phyloP scores from a whole-genome alignment of 75 land plant genomes.

The Picea sitchensis region DNA sequence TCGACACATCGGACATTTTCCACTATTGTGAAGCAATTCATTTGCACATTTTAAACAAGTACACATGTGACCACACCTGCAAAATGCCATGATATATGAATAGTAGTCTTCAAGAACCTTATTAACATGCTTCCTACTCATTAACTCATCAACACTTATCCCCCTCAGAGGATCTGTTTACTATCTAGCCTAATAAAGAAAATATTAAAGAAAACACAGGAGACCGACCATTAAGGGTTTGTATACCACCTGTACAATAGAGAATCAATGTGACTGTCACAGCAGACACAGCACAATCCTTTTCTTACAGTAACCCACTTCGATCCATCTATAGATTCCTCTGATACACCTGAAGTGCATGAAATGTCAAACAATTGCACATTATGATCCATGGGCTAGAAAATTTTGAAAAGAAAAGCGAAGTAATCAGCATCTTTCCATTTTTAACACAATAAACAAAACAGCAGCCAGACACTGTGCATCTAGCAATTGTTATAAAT shows the following conservation, averaged over 20 bases:
- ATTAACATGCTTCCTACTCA: neutral
- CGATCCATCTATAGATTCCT: conserved; percentile 72
- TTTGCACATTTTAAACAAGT: conserved; percentile 89
- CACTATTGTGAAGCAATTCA: conserved; percentile 67
- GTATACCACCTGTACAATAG: conserved; percentile 75
- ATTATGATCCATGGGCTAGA: neutral
- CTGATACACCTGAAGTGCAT: conserved; percentile 33
- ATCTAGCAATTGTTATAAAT: neutral
- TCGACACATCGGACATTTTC: conserved; percentile 92
- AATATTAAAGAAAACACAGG: neutral
- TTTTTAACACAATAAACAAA: neutral
- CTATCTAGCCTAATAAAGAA: neutral
- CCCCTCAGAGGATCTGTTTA: neutral
- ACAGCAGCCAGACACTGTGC: neutral
- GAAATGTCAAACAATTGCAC: neutral
- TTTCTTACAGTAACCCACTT: conserved; percentile 83
- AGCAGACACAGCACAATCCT: conserved; percentile 91
- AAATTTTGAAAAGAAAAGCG: neutral
- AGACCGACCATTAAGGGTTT: neutral
- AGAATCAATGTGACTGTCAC: conserved; percentile 84
- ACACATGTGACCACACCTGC: conserved; percentile 99
- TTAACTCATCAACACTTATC: neutral
- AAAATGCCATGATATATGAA: neutral
- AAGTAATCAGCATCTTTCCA: neutral
- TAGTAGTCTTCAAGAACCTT: neutral